Percentiles rank a stretch among this genome's conserved stretches.
phyloP scores from a whole-genome alignment of 257 asterid genomes.

The Agastache rugosa region DNA sequence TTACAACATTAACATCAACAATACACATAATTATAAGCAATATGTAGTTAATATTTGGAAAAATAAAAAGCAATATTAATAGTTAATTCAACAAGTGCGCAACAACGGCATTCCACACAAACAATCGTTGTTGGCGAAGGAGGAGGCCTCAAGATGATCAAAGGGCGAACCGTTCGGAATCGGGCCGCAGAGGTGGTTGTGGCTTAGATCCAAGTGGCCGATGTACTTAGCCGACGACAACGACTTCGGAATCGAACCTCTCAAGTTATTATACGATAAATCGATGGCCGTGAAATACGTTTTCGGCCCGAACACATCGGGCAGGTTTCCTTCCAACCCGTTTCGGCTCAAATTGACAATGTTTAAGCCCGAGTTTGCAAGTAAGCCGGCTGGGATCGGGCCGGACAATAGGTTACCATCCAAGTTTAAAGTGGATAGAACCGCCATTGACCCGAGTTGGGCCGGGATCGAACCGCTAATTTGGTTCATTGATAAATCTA shows the following conservation, averaged over 20 bases:
- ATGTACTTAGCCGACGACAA: conserved; percentile 65
- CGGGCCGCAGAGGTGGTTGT: conserved; percentile 86
- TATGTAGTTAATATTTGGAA: not conserved
- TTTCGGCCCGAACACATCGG: conserved; percentile 73
- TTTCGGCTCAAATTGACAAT: conserved; percentile 76
- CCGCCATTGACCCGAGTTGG: conserved; percentile 86
- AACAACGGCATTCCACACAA: conserved; percentile 83
- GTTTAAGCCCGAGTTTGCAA: conserved; percentile 73
- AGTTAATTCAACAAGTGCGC: conserved; percentile 47
- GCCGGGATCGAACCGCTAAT: conserved; percentile 72
- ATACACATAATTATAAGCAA: conserved; percentile 11
- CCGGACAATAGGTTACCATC: conserved; percentile 73
- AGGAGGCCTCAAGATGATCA: conserved; percentile 83
- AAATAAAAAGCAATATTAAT: not conserved
- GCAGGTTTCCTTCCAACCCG: conserved; percentile 65
- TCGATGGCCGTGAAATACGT: conserved; percentile 76
- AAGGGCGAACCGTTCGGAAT: conserved; percentile 89
- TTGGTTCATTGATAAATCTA: conserved; percentile 74
- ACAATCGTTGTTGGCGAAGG: conserved; percentile 84
- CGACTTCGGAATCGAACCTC: conserved; percentile 75
- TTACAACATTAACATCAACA: conserved; percentile 33
- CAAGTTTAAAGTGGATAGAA: conserved; percentile 76
- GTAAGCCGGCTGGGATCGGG: conserved; percentile 53
- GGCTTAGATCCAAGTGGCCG: conserved; percentile 90
- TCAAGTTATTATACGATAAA: conserved; percentile 67